phyloP scores from a whole-genome alignment of 1,139 yeast genomes.

The Yamadazyma dendronema region DNA sequence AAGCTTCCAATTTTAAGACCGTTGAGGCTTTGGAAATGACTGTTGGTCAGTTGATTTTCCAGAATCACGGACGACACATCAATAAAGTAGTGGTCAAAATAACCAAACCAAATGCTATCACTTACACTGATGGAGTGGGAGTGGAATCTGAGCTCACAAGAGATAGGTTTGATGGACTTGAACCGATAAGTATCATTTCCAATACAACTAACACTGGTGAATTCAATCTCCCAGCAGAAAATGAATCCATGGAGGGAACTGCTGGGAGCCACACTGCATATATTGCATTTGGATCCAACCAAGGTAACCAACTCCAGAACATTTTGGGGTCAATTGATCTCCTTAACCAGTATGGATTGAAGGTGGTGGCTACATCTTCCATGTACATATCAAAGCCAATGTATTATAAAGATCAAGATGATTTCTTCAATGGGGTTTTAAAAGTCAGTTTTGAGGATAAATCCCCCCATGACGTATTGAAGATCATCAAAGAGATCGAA shows the following conservation, averaged over 20 bases:
- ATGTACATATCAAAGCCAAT: constrained; percentile 88
- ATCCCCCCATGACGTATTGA: constrained; percentile 63
- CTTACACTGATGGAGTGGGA: constrained; percentile 87
- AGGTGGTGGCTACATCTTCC: constrained; percentile 65
- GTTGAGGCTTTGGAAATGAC: constrained; percentile 86
- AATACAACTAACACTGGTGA: constrained; percentile 2
- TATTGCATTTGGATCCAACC: constrained; percentile 87
- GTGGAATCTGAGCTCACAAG: constrained; percentile 61
- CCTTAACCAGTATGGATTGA: constrained; percentile 43
- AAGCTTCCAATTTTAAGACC: constrained; percentile 76
- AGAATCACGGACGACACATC: constrained; percentile 34
- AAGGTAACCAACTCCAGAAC: constrained; percentile 67
- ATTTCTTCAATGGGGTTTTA: constrained; percentile 81
- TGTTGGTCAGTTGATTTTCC: constrained; percentile 63
- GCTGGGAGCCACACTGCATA: constrained; percentile 52
- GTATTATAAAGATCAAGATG: constrained; percentile 80
- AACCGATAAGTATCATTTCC: constrained; percentile 19
- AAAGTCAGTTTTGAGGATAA: constrained; percentile 51
- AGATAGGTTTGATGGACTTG: constrained; percentile 28
- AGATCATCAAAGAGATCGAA: constrained; percentile 70
- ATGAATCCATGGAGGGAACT: constrained; percentile 5
- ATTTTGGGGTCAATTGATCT: constrained; percentile 57
- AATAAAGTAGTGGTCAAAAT: constrained; percentile 55
- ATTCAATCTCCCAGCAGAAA: constrained; percentile 40
- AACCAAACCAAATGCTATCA: constrained; percentile 84